Base-by-base conservation (phyloP, 441 rosid species). In the Bruguiera hainesii region DNA sequence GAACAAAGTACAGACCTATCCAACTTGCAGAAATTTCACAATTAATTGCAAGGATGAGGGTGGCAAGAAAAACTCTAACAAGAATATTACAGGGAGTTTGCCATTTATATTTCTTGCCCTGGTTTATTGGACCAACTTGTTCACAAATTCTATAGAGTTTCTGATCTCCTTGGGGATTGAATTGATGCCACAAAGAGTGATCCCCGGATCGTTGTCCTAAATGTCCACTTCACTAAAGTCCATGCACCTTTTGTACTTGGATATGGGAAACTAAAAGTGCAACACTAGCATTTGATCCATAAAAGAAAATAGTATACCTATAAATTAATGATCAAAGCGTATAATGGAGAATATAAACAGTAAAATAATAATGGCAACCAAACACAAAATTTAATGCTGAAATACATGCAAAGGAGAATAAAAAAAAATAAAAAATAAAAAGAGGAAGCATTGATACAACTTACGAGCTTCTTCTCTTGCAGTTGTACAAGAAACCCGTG, bases 381-480 rank as follows among this genome's bases (percentile, higher is more conserved):
- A 63, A 20, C 19, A 63, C 13, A 33, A n/a, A 30, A 65, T 31
- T 53, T 53, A 53, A 51, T 58, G 6, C 65, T 16, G 5, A 31
- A 51, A 52, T 16, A 50, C 52, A n/a, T 20, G 13, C 48, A 63
- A 65, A 64, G 64, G 26, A 37, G 48, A 3, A 39, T 3, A 37
- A 11, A 3, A 3, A 26, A 60, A 65, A 26, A 26, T 1, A 26
- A 26, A 26, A 26, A 26, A 26, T 1, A 26, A 2, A 26, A 1
- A 26, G 26, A 26, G 26, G 26, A 26, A 76, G 66, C 72, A 29
- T 61, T 20, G 57, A 71, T 65, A 79, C 37, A 58, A 83, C 96
- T 87, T 75, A 95, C 99, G 78, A 95, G 99, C 80, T 95, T 95
- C 84, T 95, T 95, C 74, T 95, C 97, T 84, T 90, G 98, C 68